Base-by-base conservation (phyloP, 2,329 filamentous ascomycete genomes). In the Myriosclerotinia curreyana region DNA sequence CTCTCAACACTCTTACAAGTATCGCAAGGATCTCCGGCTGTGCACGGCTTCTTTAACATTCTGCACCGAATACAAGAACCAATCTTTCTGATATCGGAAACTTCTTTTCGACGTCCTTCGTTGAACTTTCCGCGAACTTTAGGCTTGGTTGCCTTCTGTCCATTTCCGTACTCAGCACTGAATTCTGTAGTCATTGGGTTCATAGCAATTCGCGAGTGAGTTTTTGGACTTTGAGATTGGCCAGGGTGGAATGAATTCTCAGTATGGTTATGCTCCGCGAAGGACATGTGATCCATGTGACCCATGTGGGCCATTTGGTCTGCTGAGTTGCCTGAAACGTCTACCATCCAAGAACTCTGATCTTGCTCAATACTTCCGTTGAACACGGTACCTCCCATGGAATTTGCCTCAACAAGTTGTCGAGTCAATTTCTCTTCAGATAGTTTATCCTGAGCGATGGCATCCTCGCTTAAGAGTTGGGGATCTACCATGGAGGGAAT, bases 11-110 rank as follows among this genome's bases (percentile, higher is more conserved):
- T 87, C 66, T 81, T 81, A 67, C 86, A 89, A 1, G 85, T 85
- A 61, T 83, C 81, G 68, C 86, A 89, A 0, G 86, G 85, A 8
- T 80, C 83, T 40, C 84, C 86, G 65, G 81, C 82, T n/a, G 84
- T 86, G 70, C 86, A 89, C 1, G 84, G 86, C 75, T 89, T 89
- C 64, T 86, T 81, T 44, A 89, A 75, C 66, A 88, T 87, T 46
- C 85, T 81, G 70, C 86, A 89, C 52, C 86, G 79, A 60, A 88
- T 86, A 69, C 86, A 89, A 15, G 86, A 86, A 7, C 86, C 86
- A 44, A 86, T 81, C 69, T 86, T 85, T 31, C 86, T 82, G 28
- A 88, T 83, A 67, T 85, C 83, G 68, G 87, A 84, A 2, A 89
- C 86, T 70, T 88, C 83, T 71, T 84, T 86, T 28, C 86, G 79